phyloP scores from a whole-genome alignment of 139 green algal genomes.

The Picochlorum sp. region DNA sequence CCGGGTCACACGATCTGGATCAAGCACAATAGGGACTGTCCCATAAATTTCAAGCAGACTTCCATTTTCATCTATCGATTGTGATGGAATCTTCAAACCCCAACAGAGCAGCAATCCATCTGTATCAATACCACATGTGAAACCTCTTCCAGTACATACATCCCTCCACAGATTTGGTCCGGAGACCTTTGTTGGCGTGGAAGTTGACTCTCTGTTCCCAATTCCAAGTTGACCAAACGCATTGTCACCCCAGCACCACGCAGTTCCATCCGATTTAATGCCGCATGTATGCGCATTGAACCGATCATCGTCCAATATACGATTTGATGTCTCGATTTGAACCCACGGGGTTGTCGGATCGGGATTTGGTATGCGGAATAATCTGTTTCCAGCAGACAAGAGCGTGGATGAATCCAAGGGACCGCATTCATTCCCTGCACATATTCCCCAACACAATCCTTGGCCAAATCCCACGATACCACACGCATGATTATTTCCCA shows the following conservation, averaged over 20 bases:
- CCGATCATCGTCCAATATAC: not conserved
- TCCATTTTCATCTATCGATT: not conserved
- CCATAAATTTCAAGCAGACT: too few relatives aligned
- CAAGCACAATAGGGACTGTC: not conserved
- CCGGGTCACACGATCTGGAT: not conserved
- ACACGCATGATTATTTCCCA: slow-evolving; percentile 2
- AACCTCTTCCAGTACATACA: not conserved
- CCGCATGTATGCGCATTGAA: slow-evolving; percentile 6
- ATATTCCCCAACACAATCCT: not conserved
- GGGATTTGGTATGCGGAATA: not conserved
- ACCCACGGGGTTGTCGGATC: not conserved
- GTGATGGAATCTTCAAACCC: not conserved
- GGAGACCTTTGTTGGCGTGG: not conserved
- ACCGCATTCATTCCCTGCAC: slow-evolving; percentile 2
- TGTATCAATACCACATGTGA: slow-evolving; percentile 1
- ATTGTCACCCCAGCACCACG: slow-evolving; percentile 3
- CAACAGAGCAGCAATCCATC: not conserved
- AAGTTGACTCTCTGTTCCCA: too few relatives aligned
- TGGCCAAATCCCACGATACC: not conserved
- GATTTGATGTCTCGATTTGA: not conserved
- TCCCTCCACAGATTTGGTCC: not conserved
- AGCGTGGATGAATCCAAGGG: not conserved
- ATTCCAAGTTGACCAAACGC: not conserved
- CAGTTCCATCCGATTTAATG: not conserved
- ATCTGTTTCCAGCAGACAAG: not conserved